Evolutionary conservation across 306 rosid genomes (phyloP), one percentile per base, ranked within the genome.

Genomic region (Fagus crenata): DNA sequence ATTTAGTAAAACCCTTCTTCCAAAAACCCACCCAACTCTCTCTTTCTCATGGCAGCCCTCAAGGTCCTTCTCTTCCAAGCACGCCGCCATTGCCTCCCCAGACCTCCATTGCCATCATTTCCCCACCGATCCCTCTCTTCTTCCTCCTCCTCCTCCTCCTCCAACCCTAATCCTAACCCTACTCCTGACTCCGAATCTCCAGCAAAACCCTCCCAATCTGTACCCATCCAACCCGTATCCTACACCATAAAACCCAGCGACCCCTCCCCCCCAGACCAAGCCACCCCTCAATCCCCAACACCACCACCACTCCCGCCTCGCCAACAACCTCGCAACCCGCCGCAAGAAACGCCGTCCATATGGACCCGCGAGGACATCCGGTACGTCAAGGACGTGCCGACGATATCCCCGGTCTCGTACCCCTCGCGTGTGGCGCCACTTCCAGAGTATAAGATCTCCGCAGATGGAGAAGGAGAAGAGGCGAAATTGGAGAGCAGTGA

Each of bases 331-430:
- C n/a, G 40, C 17, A 11, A 39, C 39, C 8, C 77, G 5, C 83
- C 74, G 18, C 75, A 4, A 71, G 96, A 89, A 58, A 40, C 77
- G 14, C 87, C 49, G 12, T 67, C 73, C 70, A 36, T 64, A 6
- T 89, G 81, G 93, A 92, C 89, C 6, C 90, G 98, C 6, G 91
- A 94, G 51, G 97, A 94, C 7, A 15, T 82, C 56, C 89, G 98
- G 2, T 94, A 88, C 68, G 84, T 94, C 43, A 89, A 88, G 81
- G 92, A 92, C 36, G 83, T 61, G 32, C 90, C 95, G 2, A 77
- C 89, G 3, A 76, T 90, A n/a, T 1, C 85, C 9, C 89, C 89
- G 3, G 96, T 91, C 39, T 85, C 96, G 12, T 92, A 93, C 69
- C 77, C 91, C 1, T 0, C 72, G 1, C 85, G 91, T 1, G 96